Evolutionary conservation across 345 rosid species (phyloP), one percentile per base, ranked within the genome.

Genomic region (Lepidium africanum): DNA sequence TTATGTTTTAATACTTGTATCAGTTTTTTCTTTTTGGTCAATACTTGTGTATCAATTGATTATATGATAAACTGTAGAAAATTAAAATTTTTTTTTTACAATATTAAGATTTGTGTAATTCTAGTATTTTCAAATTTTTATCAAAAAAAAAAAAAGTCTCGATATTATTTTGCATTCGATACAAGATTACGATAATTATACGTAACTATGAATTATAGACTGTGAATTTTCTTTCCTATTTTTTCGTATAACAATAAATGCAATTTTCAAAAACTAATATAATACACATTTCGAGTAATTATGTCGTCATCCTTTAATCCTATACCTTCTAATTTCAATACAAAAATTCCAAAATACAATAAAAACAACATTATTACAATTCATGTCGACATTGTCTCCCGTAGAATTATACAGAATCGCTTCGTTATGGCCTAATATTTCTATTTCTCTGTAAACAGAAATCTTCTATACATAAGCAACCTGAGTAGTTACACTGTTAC

Each of bases 231-330:
- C 7, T 33, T 60, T 51, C n/a, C 38, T 37, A 10, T 17, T 32
- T 47, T 23, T 13, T 21, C 2, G 12, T 51, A 43, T 61, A 52
- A 37, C 39, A 55, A 33, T 33, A 32, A 67, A 67, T 32, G 8
- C 10, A 23, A 13, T 53, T 67, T 7, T 42, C 39, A 35, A 11
- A 53, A 52, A 71, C 49, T 45, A 36, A 25, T 54, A 45, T 6
- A 71, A 19, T 10, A 38, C 51, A 54, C 63, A 55, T 10, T 2
- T 39, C 19, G 12, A 65, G 40, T 58, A 49, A 48, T 15, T 32
- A 73, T 73, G 72, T 73, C 71, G 72, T 13, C 77, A 73, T 65
- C 58, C 50, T 27, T 49, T 0, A n/a, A 63, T 38, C 35, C 10
- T 4, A 47, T 3, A 17, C 3, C 33, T 58, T 8, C 16, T 40